Evolutionary conservation across 2,329 filamentous ascomycete species (phyloP), one percentile per base, ranked within the genome.

Genomic region (Chaetothyriales sp.): DNA sequence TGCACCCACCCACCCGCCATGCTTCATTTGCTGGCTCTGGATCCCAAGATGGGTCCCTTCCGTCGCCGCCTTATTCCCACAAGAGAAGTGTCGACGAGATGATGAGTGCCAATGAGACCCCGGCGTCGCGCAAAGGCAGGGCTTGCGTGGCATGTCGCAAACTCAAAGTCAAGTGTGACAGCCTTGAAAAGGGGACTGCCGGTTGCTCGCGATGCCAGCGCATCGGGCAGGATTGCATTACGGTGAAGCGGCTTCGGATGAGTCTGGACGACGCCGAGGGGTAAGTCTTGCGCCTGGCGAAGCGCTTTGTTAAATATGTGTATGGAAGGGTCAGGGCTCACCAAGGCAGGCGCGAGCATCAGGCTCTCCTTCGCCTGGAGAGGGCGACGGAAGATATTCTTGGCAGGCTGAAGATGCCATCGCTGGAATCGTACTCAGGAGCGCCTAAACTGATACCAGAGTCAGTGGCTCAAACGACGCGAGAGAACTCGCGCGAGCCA

Each of bases 121-220:
- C 57, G 25, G 52, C 56, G 18, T 56, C 59, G 22, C 56, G 58
- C 43, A 61, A 61, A 53, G 59, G 59, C 15, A 54, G 59, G 18
- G 59, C 59, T 20, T 61, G 59, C 54, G 51, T 61, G 9, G 54
- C 59, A 2, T 61, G 59, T 46, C 56, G 59, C 37, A 61, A 61
- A 45, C 49, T 61, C 19, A 61, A 60, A 43, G 58, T 61, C 43
- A 61, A 61, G 51, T 61, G 59, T 46, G 59, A 61, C 55, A 54
- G 52, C 40, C 55, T 58, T 22, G 59, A 61, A 45, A 56, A 56
- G 15, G 59, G 59, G 6, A 53, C 57, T 43, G 44, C 58, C 7
- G 59, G 59, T 8, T 61, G 59, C 49, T 61, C 59, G n/a, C 44
- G 59, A 50, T 61, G 59, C 48, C 59, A 60, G 47, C 51, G 59